These are phyloP conservation scores for Cladorrhinum samala DNA, from an alignment of 495 filamentous ascomycete species.

Conservation along the genomic window DNA sequence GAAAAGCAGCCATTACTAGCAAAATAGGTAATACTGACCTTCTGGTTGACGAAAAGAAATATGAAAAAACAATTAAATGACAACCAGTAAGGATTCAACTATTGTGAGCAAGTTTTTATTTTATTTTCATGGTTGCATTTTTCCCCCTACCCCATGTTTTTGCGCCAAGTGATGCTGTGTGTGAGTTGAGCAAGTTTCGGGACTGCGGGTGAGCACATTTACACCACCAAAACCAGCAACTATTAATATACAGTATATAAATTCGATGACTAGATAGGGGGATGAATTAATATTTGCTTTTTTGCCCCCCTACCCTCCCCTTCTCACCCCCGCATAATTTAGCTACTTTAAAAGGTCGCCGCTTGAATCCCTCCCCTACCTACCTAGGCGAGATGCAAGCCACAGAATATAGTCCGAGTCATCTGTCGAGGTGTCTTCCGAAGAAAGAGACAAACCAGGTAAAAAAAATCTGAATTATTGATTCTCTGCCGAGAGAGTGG, in stretches of 20 bases:
- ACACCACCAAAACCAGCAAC: background rate
- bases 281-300: too few relatives aligned
- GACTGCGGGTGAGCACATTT: constrained; percentile 3
- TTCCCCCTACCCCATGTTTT: background rate
- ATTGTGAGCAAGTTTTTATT: background rate
- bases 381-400: background rate
- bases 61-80: too few relatives aligned
- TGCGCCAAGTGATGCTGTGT: too few relatives aligned
- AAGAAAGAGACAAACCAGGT: background rate
- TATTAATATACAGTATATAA: background rate
- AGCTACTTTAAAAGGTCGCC: too few relatives aligned
- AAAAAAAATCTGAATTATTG: background rate
- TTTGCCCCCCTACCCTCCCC: too few relatives aligned
- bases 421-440: background rate
- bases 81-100: background rate
- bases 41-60: too few relatives aligned
- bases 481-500: background rate
- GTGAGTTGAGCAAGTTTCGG: constrained; percentile 9
- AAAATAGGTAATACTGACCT: too few relatives aligned
- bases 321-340: too few relatives aligned
- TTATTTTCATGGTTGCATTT: background rate
- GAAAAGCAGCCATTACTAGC: too few relatives aligned
- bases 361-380: too few relatives aligned
- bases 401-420: background rate
- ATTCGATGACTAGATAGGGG: too few relatives aligned